Evolutionary conservation across 2,329 filamentous ascomycete genomes (phyloP).

Genomic region (Lachnellula suecica): DNA sequence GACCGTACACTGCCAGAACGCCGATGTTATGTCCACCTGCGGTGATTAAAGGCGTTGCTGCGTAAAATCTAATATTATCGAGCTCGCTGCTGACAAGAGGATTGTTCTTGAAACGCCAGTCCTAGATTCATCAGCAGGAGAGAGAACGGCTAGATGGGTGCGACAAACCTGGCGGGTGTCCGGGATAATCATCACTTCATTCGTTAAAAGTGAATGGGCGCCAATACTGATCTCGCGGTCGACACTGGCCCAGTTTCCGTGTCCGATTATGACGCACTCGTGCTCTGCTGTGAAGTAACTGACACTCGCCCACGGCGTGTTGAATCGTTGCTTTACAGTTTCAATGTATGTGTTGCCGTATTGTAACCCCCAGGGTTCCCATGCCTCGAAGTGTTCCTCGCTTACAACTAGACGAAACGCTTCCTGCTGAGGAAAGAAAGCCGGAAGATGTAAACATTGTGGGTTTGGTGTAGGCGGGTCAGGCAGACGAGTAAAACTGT

Average conservation of each 20-base stretch:
- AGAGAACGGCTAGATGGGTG: neutral
- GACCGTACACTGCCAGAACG: slow-evolving; percentile 33
- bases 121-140: slow-evolving; percentile 24
- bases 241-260: slow-evolving; percentile 26
- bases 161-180: slow-evolving; percentile 34
- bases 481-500: neutral
- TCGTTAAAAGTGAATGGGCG: slow-evolving; percentile 36
- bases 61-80: slow-evolving; percentile 35
- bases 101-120: slow-evolving; percentile 37
- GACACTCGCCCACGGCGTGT: slow-evolving; percentile 29
- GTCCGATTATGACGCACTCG: slow-evolving; percentile 34
- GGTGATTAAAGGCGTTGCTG: slow-evolving; percentile 35
- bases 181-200: slow-evolving; percentile 34
- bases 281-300: slow-evolving; percentile 34
- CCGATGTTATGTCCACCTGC: slow-evolving; percentile 30
- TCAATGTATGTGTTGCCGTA: slow-evolving; percentile 23
- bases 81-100: slow-evolving; percentile 29
- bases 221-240: slow-evolving; percentile 33
- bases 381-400: slow-evolving; percentile 21
- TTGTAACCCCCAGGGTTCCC: slow-evolving; percentile 20
- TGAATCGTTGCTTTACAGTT: slow-evolving; percentile 29
- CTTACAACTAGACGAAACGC: slow-evolving; percentile 22
- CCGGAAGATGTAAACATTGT: slow-evolving; percentile 23
- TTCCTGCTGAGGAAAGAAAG: slow-evolving; percentile 31
- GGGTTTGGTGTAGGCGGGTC: neutral